Base-by-base conservation (phyloP, 768 basidiomycete genomes). In the Kondoa malvinella region DNA sequence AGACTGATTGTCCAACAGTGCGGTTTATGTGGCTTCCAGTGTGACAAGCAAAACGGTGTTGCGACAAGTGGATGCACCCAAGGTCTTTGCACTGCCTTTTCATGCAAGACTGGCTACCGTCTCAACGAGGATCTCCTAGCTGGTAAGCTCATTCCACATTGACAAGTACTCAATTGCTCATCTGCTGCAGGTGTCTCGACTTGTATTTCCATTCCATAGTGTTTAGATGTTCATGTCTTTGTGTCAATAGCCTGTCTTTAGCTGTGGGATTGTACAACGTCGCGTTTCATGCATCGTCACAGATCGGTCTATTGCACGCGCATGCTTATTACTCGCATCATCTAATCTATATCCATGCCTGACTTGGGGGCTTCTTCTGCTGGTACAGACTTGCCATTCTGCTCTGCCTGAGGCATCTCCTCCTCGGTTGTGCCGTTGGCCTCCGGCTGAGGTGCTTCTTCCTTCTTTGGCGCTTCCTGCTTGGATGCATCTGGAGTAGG, bases 381-480 rank as follows among this genome's bases (percentile, higher is more conserved):
- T n/a, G n/a, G n/a, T n/a, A n/a, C n/a, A n/a, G n/a, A n/a, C n/a
- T n/a, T n/a, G n/a, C n/a, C n/a, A n/a, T n/a, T n/a, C n/a, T n/a
- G n/a, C n/a, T n/a, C n/a, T n/a, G n/a, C n/a, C n/a, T n/a, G n/a
- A n/a, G n/a, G n/a, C n/a, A n/a, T n/a, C n/a, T n/a, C n/a, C n/a
- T 34, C 31, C 57, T 70, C 71, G 1, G 66, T 34, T 30, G 66
- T 34, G 63, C 66, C 66, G 63, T 75, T 75, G 56, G 74, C 74
- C 32, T 71, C 68, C 16, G 74, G 69, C 56, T 68, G 66, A 58
- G 73, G 71, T 21, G 66, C 68, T n/a, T 60, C 63, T 40, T 61
- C 14, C 21, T 58, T 57, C 74, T 68, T 67, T 72, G 67, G 66
- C 73, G 72, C 65, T 72, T 68, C 72, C 76, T 74, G 72, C 72